Conservation (phyloP, 495 filamentous ascomycete genomes). For the Endocarpon pusillum region DNA sequence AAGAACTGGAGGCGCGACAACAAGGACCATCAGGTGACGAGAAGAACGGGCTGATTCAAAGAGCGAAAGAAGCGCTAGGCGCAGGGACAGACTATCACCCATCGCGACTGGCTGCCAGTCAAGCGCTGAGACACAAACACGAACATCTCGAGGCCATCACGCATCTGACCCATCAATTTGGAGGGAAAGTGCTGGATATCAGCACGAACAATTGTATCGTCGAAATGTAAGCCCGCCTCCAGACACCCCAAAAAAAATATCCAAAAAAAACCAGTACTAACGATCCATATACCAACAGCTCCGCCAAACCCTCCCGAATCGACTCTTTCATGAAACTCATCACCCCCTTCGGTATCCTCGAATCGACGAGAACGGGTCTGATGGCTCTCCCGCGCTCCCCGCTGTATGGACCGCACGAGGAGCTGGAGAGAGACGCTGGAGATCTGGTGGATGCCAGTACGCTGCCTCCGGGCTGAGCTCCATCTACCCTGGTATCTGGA, state of each 20-base stretch:
- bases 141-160: slow-evolving; percentile 92
- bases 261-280: slow-evolving; percentile 2
- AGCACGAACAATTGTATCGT: slow-evolving; percentile 97
- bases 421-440: slow-evolving; percentile 65
- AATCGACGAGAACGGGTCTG: slow-evolving; percentile 82
- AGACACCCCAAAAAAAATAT: neutral
- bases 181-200: slow-evolving; percentile 92
- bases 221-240: slow-evolving; percentile 54
- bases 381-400: slow-evolving; percentile 95
- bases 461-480: slow-evolving; percentile 70
- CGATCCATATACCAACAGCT: slow-evolving; percentile 29
- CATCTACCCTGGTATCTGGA: no score
- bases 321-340: slow-evolving; percentile 96
- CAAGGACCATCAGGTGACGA: slow-evolving; percentile 10
- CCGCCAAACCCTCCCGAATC: slow-evolving; percentile 83
- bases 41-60: slow-evolving; percentile 17
- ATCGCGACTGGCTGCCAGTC: slow-evolving; percentile 59
- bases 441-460: slow-evolving; percentile 85
- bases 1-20: slow-evolving; percentile 15
- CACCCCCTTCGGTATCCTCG: slow-evolving; percentile 87
- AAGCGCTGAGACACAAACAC: slow-evolving; percentile 88
- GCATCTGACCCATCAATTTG: slow-evolving; percentile 91
- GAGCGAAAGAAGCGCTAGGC: slow-evolving; percentile 10
- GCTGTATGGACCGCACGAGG: slow-evolving; percentile 54
- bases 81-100: slow-evolving; percentile 59